Evolutionary conservation across 495 filamentous ascomycete species (phyloP), one percentile per base, ranked within the genome.

Genomic region (Hypoxylon intermedium): DNA sequence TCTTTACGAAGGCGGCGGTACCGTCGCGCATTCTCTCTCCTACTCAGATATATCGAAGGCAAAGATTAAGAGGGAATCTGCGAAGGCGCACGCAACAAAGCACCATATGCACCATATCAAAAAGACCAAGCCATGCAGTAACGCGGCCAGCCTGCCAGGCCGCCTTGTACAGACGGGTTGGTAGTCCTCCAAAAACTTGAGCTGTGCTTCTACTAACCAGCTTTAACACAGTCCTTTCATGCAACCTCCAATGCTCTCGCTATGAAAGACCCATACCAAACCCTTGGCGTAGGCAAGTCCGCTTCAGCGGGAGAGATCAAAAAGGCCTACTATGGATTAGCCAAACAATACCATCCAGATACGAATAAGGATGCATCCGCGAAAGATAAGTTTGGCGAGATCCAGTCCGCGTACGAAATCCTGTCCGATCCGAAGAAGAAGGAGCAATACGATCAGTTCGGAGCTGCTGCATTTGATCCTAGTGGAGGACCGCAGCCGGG

Each of bases 321-420:
- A 70, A 98, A 97, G 74, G 93, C 94, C 1, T 98, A 98, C 79
- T 98, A 98, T 73, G 88, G 91, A 48, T 78, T 97, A 58, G 94
- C 94, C n/a, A 98, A 98, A 76, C 98, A 97, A 70, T 98, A 86
- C 71, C 94, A 98, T 67, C 94, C 94, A 6, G 94, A 98, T 73
- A 97, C 94, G 31, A 98, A 97, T 78, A 98, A 97, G 75, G 94
- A 97, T 47, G 70, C 91, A 6, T 79, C 77, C 5, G 93, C 94
- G 24, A 97, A 97, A 72, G 94, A 98, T 49, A 93, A 89, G 67
- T 98, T 98, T 69, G 79, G 86, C 38, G 94, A 96, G 60, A 89
- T 94, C 49, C 94, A 97, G 71, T 80, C 87, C 1, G 90, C 94
- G 2, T 98, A 98, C 71, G 94, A 98, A 71, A 76, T 97, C 30